phyloP scores from a whole-genome alignment of 23 red algal genomes.

The Pyropia haitanensis region DNA sequence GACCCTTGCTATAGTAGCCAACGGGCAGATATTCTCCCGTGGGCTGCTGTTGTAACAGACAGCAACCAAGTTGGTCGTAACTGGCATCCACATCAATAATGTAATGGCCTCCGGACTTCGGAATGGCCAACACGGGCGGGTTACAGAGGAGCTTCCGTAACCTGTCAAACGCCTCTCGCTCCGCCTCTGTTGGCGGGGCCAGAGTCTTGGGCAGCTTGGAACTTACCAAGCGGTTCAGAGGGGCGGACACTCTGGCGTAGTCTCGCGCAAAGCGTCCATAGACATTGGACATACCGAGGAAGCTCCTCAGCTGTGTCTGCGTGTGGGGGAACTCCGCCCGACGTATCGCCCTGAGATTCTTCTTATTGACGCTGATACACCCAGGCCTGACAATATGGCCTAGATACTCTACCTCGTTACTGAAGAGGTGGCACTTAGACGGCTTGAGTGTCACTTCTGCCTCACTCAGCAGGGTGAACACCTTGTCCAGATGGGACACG shows the following conservation, averaged over 20 bases:
- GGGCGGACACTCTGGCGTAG: conserved; percentile 1
- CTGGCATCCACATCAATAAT: too few relatives aligned
- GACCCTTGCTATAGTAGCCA: too few relatives aligned
- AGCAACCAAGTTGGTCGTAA: too few relatives aligned
- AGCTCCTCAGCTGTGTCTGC: conserved; percentile 1
- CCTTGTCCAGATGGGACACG: conserved; percentile 3
- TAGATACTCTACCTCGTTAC: not conserved
- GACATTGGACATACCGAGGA: conserved; percentile 34
- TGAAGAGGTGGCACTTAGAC: conserved; percentile 15
- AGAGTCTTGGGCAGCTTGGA: not conserved
- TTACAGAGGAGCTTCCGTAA: not conserved
- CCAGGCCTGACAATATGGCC: conserved; percentile 8
- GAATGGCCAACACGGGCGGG: conserved; percentile 7
- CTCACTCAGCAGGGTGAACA: conserved; percentile 2
- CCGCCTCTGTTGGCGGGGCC: not conserved
- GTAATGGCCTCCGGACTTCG: not conserved
- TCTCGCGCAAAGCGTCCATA: conserved; percentile 6
- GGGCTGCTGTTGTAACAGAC: too few relatives aligned
- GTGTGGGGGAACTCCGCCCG: not conserved
- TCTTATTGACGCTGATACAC: not conserved
- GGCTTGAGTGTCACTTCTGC: conserved; percentile 8
- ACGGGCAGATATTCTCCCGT: too few relatives aligned
- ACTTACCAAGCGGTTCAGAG: conserved; percentile 8
- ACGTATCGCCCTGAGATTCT: not conserved
- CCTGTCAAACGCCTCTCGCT: conserved; percentile 1